Evolutionary conservation across 305 asterid species (phyloP).

Genomic region (Fraxinus angustifolia): DNA sequence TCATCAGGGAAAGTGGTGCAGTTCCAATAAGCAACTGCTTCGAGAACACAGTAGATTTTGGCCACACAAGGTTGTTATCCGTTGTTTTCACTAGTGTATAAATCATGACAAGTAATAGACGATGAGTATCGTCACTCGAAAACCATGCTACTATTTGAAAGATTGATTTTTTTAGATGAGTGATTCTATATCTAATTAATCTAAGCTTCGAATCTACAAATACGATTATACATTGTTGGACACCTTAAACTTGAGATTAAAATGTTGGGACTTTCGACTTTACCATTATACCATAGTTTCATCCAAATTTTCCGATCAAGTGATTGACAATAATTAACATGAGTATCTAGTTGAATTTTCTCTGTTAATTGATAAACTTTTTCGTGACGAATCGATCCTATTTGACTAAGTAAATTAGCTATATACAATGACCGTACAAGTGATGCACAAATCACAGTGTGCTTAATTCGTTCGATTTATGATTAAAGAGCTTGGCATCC

Average conservation of each 20-base stretch:
- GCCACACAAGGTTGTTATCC: neutral
- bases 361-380: neutral
- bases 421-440: neutral
- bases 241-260: neutral
- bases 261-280: neutral
- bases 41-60: neutral
- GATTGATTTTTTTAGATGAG: neutral
- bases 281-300: neutral
- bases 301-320: neutral
- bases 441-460: conserved; percentile 54
- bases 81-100: neutral
- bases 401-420: neutral
- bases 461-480: conserved; percentile 27
- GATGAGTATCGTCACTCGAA: neutral
- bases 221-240: neutral
- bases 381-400: neutral
- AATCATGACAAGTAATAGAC: too few relatives aligned
- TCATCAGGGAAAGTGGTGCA: neutral
- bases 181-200: neutral
- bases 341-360: neutral
- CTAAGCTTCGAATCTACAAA: neutral
- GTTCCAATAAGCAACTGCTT: neutral
- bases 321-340: neutral
- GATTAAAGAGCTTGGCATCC: conserved; percentile 71
- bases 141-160: neutral